Evolutionary conservation across 2,329 filamentous ascomycete species (phyloP).

Genomic region (Alternaria sp.): DNA sequence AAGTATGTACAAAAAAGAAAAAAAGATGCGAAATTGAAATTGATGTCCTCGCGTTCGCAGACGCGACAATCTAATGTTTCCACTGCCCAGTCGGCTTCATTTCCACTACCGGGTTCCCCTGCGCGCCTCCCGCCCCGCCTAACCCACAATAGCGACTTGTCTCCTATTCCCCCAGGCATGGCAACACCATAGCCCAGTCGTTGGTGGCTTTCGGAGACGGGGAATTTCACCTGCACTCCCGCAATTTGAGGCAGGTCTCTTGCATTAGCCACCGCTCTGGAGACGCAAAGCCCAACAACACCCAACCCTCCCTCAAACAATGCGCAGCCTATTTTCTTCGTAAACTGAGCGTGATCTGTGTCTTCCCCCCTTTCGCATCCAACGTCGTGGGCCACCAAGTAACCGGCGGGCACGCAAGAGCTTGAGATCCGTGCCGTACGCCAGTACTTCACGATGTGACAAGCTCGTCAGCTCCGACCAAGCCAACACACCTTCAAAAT

Average conservation of each 20-base stretch:
- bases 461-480: conserved; percentile 14
- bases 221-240: conserved; percentile 9
- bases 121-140: conserved; percentile 4
- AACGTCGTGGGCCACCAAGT: conserved; percentile 5
- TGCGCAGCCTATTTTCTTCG: background rate
- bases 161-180: conserved; percentile 15
- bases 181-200: conserved; percentile 9
- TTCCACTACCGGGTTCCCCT: conserved; percentile 15
- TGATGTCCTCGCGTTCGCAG: background rate
- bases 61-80: background rate
- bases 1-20: background rate
- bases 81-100: conserved; percentile 16
- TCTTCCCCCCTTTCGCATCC: conserved; percentile 2
- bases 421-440: conserved; percentile 16
- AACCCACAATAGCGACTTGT: conserved; percentile 1
- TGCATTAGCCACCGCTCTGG: conserved; percentile 11
- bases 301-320: background rate
- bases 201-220: conserved; percentile 19
- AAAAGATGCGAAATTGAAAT: conserved; percentile 1
- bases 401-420: conserved; percentile 13
- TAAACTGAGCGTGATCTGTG: background rate
- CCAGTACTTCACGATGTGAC: conserved; percentile 12
- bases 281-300: background rate
- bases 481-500: background rate
- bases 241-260: background rate